These are phyloP conservation scores for Solanum megistacrolobum DNA, from an alignment of 257 asterid genomes.

Conservation along the genomic window DNA sequence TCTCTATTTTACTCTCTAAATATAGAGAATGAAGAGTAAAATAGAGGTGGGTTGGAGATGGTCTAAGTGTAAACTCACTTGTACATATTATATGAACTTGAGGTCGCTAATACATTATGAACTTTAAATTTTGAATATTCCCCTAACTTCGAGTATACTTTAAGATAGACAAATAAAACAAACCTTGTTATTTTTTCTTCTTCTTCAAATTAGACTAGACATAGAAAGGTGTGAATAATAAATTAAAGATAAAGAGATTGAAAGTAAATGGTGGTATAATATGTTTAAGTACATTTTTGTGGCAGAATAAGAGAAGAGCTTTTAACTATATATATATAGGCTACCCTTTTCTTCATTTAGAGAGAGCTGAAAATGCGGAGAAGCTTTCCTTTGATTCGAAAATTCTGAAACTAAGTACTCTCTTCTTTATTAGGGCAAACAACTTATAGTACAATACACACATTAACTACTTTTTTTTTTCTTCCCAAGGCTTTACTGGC, in stretches of 20 bases:
- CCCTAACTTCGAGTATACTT: not conserved
- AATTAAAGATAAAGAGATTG: not conserved
- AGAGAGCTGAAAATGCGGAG: not conserved
- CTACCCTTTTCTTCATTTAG: not conserved
- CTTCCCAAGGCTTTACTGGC: not conserved
- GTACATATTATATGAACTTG: not conserved
- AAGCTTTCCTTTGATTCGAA: not conserved
- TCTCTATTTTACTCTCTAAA: no score
- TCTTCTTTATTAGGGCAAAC: not conserved
- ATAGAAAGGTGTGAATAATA: not conserved
- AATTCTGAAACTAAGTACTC: not conserved
- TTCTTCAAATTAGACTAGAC: not conserved
- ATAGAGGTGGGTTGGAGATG: no score
- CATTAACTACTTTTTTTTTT: not conserved
- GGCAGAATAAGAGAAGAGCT: not conserved
- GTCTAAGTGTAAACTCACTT: no score
- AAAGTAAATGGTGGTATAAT: not conserved
- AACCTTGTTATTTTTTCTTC: not conserved
- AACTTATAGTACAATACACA: not conserved
- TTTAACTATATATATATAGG: not conserved
- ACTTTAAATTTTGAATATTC: no score
- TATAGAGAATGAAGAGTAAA: no score
- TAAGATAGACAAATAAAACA: not conserved
- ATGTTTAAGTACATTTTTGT: not conserved
- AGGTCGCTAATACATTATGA: no score